These are phyloP conservation scores for Teunomyces gatunensis DNA, from an alignment of 805 yeast genomes.

Conservation along the genomic window DNA sequence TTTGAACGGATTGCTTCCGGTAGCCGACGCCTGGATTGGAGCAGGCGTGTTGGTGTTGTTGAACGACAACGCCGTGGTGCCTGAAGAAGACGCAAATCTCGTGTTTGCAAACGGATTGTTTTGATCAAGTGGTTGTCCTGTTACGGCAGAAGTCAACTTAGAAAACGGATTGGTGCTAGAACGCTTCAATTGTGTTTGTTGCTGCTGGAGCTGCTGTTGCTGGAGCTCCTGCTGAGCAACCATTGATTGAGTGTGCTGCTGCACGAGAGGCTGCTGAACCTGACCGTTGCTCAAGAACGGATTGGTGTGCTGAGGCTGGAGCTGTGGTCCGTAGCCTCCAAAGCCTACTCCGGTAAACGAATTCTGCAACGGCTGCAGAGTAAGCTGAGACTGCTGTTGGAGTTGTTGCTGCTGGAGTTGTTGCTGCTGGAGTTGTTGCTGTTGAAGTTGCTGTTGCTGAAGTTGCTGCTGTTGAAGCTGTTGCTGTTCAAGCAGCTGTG, in stretches of 20 bases:
- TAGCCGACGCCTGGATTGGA: constrained; percentile 30
- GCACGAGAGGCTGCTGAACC: background rate
- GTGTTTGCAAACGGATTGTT: constrained; percentile 45
- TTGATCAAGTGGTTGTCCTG: constrained; percentile 18
- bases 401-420: constrained; percentile 3
- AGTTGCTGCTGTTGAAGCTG: background rate
- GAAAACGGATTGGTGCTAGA: constrained; percentile 39
- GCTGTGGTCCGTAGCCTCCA: constrained; percentile 47
- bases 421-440: constrained; percentile 5
- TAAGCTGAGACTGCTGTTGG: constrained; percentile 10
- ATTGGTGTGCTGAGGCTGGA: constrained; percentile 10
- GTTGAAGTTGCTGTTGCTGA: constrained; percentile 16
- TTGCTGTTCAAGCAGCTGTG: constrained; percentile 15
- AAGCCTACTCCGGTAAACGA: constrained; percentile 57
- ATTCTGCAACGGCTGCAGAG: constrained; percentile 8
- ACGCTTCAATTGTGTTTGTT: constrained; percentile 16
- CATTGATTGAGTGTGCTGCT: too few species aligned
- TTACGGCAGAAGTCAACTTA: constrained; percentile 16
- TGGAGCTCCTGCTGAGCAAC: constrained; percentile 12
- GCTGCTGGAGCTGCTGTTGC: constrained; percentile 3
- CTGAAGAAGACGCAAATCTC: constrained; percentile 30
- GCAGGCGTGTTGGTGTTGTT: constrained; percentile 17
- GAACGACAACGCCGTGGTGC: constrained; percentile 32
- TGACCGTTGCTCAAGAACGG: constrained; percentile 10
- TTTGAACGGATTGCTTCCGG: constrained; percentile 65